Base-by-base conservation (phyloP, 179 eudicot genomes). In the Carnegiea gigantea region DNA sequence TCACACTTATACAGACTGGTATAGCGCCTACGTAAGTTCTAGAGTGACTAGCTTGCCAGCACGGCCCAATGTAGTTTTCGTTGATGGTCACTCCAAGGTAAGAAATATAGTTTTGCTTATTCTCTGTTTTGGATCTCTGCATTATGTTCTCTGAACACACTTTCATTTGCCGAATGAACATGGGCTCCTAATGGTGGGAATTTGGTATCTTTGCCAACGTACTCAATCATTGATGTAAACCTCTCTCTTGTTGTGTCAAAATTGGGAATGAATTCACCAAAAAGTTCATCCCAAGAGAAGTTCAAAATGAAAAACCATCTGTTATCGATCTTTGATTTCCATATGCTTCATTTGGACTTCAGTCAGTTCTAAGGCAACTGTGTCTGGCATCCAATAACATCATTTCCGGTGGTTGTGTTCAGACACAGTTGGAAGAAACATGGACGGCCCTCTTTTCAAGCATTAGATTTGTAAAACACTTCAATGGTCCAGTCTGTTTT, bases 1-100 rank as follows among this genome's bases (percentile, higher is more conserved):
- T 76, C 99, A 94, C 92, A 96, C 98, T 15, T 84, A 91, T 46
- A 96, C 98, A 6, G 99, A 94, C 81, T 96, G 98, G 98, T 96
- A 90, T 76, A 94, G 96, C 77, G 90, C 99, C 30, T 95, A 95
- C 24, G 97, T 92, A 68, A 85, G 94, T 85, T 92, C 99, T 59
- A 86, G 97, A 87, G 96, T 92, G 43, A 90, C 97, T 43, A 96
- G 96, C 79, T 88, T 94, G 90, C 96, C 96, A 21, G 80, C 84
- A 65, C 94, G 97, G 54, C 98, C 99, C 60, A 85, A 90, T 87
- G 88, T 96, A 85, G 93, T 96, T 77, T 96, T 95, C 74, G 83
- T 95, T 10, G 99, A 95, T 83, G 99, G 99, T 26, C 99, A 95
- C 77, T 86, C 91, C 82, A 87, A 81, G 93, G 99, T 94, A 88